A percentile compares a stretch with the other conserved stretches of the same genome.
phyloP scores from a whole-genome alignment of 176 grass and related monocot genomes.

The Rhynchospora tenuis region DNA sequence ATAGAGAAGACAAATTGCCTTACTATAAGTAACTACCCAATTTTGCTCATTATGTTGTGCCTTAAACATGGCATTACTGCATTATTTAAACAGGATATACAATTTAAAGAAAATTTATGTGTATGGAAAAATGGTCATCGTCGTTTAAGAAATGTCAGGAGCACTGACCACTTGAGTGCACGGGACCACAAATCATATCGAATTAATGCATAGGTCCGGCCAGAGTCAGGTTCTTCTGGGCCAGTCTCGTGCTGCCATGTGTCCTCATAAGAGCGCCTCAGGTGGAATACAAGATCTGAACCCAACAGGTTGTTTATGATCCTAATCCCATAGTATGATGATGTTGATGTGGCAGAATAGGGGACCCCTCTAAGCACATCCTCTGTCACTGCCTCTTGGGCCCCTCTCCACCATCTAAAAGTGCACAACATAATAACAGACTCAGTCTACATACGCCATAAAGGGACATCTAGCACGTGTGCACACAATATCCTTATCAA shows the following conservation, averaged over 20 bases:
- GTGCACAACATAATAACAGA: not conserved
- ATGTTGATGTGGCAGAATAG: slow-evolving; percentile 17
- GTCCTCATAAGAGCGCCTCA: slow-evolving; percentile 7
- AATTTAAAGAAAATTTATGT: not conserved
- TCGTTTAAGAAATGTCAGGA: not conserved
- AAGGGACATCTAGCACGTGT: not conserved
- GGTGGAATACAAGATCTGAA: slow-evolving; percentile 24
- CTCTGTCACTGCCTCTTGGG: slow-evolving; percentile 13
- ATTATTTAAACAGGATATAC: not conserved
- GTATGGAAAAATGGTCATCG: not conserved
- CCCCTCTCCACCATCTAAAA: slow-evolving; percentile 31
- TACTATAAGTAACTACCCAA: too few relatives aligned
- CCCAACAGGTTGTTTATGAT: slow-evolving; percentile 27
- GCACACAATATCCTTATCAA: not conserved
- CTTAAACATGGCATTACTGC: not conserved
- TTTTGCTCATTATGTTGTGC: not conserved
- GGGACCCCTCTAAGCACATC: slow-evolving; percentile 8
- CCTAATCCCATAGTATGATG: slow-evolving; percentile 24
- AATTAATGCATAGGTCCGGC: slow-evolving; percentile 19
- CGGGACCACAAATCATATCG: slow-evolving; percentile 20
- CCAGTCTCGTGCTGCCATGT: not conserved
- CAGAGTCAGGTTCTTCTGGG: not conserved
- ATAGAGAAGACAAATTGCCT: not conserved
- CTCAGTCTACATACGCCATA: not conserved
- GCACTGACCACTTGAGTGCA: slow-evolving; percentile 11